Evolutionary conservation across 2,329 filamentous ascomycete species (phyloP).

Genomic region (Sclerotiophoma versabilis): DNA sequence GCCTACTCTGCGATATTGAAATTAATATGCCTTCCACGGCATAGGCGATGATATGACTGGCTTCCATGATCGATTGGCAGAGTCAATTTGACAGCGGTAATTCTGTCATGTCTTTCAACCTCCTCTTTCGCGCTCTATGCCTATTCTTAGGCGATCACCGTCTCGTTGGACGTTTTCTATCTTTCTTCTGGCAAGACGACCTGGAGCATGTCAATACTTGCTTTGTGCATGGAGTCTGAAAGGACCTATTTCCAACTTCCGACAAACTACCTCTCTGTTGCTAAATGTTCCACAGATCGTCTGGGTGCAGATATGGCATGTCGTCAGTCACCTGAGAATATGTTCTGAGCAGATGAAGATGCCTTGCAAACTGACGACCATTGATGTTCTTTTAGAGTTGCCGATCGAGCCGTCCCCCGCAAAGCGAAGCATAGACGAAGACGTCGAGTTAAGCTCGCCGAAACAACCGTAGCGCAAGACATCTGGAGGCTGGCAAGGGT

Average conservation of each 20-base stretch:
- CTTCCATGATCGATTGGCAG: neutral
- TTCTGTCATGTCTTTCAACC: neutral
- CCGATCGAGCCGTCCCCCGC: conserved; percentile 9
- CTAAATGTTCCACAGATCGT: too few species aligned
- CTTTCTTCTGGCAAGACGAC: neutral
- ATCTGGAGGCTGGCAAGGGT: neutral
- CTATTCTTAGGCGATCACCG: neutral
- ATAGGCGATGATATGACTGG: neutral
- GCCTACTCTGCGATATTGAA: neutral
- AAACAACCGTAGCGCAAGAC: neutral
- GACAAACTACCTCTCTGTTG: neutral
- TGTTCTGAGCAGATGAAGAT: neutral
- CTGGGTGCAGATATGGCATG: neutral
- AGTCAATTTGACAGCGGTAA: too few species aligned
- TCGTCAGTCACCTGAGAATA: neutral
- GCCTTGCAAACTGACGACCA: neutral
- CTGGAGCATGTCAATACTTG: neutral
- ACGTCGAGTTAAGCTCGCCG: conserved; percentile 2
- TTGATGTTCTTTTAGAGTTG: conserved; percentile 18
- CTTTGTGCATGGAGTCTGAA: neutral
- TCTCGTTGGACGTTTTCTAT: neutral
- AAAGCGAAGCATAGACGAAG: conserved; percentile 5
- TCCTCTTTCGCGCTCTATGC: neutral
- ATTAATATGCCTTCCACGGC: neutral
- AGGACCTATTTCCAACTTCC: neutral